Evolutionary conservation across 805 yeast genomes (phyloP).

Genomic region (Suhomyces kilbournensis): DNA sequence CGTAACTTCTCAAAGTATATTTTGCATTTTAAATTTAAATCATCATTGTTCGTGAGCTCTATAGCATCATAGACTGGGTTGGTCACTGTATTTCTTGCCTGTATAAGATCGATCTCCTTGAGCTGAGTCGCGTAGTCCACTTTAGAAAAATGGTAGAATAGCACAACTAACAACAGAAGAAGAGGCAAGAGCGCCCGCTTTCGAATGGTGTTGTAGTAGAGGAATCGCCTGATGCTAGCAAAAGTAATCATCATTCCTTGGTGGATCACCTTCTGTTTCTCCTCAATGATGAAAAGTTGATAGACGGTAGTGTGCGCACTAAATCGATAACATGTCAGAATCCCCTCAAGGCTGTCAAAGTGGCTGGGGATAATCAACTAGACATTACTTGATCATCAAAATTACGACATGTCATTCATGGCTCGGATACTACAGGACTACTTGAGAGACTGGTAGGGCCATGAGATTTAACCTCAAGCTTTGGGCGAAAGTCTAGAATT

Average conservation of each 20-base stretch:
- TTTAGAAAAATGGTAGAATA: background rate
- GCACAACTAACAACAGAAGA: background rate
- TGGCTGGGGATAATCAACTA: background rate
- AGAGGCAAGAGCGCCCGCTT: background rate
- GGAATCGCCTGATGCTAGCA: background rate
- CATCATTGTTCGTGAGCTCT: background rate
- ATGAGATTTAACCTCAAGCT: background rate
- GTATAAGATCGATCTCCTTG: background rate
- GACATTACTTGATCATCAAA: no score
- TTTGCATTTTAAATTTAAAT: background rate
- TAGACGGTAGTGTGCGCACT: background rate
- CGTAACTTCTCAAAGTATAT: background rate
- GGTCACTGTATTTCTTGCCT: background rate
- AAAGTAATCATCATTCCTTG: background rate
- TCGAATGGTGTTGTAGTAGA: background rate
- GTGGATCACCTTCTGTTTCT: background rate
- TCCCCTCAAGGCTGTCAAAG: background rate
- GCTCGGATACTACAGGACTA: no score
- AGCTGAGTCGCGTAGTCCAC: background rate
- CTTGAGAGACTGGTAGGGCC: no score
- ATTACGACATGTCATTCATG: background rate
- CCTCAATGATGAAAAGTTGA: background rate
- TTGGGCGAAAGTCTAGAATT: background rate
- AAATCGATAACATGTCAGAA: background rate
- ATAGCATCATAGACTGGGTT: background rate